Evolutionary conservation across 495 filamentous ascomycete species (phyloP).

Genomic region (Staphylotrichum tortipilum): DNA sequence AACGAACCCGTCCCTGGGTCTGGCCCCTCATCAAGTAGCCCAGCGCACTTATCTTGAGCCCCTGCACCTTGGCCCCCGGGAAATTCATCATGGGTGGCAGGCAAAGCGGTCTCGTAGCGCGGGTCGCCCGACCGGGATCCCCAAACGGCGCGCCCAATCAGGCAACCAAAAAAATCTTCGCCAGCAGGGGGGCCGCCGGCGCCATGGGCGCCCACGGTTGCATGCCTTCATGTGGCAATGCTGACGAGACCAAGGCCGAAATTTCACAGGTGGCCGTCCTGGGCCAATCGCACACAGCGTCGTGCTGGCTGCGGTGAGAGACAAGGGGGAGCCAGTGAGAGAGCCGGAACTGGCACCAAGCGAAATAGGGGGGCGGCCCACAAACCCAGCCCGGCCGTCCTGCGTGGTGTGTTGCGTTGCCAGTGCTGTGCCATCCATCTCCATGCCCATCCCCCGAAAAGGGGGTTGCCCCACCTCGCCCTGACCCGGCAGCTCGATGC

Average conservation of each 20-base stretch:
- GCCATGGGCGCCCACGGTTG: not conserved
- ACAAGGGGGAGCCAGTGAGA: slow-evolving; percentile 2
- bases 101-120: slow-evolving; percentile 4
- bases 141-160: slow-evolving; percentile 6
- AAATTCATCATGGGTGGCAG: slow-evolving; percentile 7
- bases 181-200: not conserved
- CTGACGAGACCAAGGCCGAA: slow-evolving; percentile 2
- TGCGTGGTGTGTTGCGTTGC: too few species aligned
- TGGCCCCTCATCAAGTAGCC: slow-evolving; percentile 2
- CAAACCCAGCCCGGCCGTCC: not conserved
- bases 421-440: not conserved
- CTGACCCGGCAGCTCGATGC: not conserved
- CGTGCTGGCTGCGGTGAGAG: not conserved
- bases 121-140: slow-evolving; percentile 6
- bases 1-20: not conserved
- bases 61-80: not conserved
- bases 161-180: slow-evolving; percentile 2
- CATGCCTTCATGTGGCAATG: slow-evolving; percentile 3
- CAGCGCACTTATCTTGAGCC: slow-evolving; percentile 3
- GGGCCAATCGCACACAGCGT: slow-evolving; percentile 4
- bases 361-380: slow-evolving; percentile 3
- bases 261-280: slow-evolving; percentile 5
- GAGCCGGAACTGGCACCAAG: not conserved
- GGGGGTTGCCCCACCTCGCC: not conserved
- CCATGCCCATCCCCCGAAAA: not conserved